Percentiles rank a stretch among this genome's conserved stretches.
Evolutionary conservation across 2,329 filamentous ascomycete species (phyloP).

Genomic region (Hypoxylon sp.): DNA sequence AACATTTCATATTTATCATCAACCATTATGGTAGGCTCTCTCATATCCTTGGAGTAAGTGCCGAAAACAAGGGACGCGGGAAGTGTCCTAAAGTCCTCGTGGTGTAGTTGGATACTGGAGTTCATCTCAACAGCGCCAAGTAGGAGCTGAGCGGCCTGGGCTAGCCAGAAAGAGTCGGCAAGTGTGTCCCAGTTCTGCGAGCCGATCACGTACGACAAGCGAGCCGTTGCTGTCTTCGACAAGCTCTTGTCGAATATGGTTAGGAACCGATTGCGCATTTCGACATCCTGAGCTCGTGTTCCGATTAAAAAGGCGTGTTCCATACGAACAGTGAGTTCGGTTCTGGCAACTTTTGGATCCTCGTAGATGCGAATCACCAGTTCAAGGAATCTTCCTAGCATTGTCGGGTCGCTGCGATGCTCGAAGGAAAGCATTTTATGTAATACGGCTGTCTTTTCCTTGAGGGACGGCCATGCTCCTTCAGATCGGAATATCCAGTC

Average conservation of each 20-base stretch:
- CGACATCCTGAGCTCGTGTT: conserved; percentile 89
- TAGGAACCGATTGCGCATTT: conserved; percentile 98
- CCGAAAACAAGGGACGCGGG: conserved; percentile 79
- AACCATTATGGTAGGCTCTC: conserved; percentile 74
- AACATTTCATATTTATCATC: conserved; percentile 87
- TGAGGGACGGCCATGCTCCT: conserved; percentile 95
- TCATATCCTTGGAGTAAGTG: conserved; percentile 76
- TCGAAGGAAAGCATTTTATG: conserved; percentile 99
- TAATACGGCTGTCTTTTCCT: conserved; percentile 98
- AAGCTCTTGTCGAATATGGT: conserved; percentile 94
- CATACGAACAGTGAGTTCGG: conserved; percentile 95
- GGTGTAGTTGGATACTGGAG: conserved; percentile 79
- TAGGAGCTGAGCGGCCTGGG: conserved; percentile 92
- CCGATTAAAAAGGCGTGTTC: conserved; percentile 98
- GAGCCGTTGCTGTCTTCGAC: conserved; percentile 89
- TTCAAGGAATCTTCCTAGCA: conserved; percentile 93
- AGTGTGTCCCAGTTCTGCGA: conserved; percentile 98
- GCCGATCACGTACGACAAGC: conserved; percentile 87
- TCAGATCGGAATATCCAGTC: conserved; percentile 95
- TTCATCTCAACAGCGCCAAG: conserved; percentile 92
- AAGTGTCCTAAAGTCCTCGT: conserved; percentile 85
- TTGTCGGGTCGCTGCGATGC: conserved; percentile 80
- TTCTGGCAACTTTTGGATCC: conserved; percentile 93
- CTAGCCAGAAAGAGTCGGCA: conserved; percentile 94
- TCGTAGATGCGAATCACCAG: conserved; percentile 98